These are phyloP conservation scores for Lactarius hengduanensis DNA, from an alignment of 768 basidiomycete genomes.

Conservation along the genomic window DNA sequence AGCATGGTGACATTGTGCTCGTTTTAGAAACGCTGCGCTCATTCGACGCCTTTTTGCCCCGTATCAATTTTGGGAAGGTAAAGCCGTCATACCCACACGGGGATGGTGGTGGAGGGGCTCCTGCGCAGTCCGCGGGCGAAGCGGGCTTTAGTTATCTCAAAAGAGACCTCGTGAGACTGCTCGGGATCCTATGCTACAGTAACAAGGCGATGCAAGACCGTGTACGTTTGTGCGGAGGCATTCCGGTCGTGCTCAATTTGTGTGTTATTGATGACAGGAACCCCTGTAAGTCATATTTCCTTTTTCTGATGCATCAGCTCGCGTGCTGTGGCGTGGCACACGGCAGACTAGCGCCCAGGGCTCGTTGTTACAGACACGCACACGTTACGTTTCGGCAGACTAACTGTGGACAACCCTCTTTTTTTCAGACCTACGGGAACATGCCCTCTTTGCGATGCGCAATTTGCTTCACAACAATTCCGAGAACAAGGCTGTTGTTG, in stretches of 20 bases:
- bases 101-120: conserved; percentile 1
- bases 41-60: conserved; percentile 81
- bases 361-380: background rate
- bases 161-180: conserved; percentile 82
- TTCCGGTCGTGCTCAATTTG: conserved; percentile 81
- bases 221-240: conserved; percentile 65
- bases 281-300: conserved; percentile 65
- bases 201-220: conserved; percentile 70
- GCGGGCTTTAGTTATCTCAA: conserved; percentile 83
- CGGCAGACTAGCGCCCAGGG: background rate
- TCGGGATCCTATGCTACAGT: conserved; percentile 74
- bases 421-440: conserved; percentile 78
- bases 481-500: conserved; percentile 79
- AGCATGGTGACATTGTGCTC: background rate
- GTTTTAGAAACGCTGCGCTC: conserved; percentile 63
- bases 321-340: background rate
- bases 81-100: conserved; percentile 34
- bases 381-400: conserved; percentile 4
- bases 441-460: conserved; percentile 81
- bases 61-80: conserved; percentile 76
- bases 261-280: conserved; percentile 90
- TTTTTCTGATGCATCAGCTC: conserved; percentile 6
- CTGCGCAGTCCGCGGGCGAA: conserved; percentile 34
- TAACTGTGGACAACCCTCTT: conserved; percentile 21
- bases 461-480: conserved; percentile 74